Conservation (phyloP, 2,329 filamentous ascomycete species). For the Monosporascus cannonballus region DNA sequence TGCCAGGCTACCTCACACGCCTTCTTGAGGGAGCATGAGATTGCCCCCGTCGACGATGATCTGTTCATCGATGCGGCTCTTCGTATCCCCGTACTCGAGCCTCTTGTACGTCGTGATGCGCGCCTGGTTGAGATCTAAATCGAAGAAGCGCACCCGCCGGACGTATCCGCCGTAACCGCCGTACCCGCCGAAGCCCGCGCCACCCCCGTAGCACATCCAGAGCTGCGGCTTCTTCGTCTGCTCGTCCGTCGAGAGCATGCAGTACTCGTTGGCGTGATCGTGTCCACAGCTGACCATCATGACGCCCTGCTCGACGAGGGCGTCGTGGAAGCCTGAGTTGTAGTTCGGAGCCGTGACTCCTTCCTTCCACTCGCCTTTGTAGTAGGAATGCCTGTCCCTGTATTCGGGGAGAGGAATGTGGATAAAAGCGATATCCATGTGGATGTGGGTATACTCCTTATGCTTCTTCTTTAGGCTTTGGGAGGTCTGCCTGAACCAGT, state of each 20-base stretch:
- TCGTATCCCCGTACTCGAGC: slow-evolving; percentile 60
- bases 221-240: slow-evolving; percentile 57
- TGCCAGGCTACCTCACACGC: slow-evolving; percentile 1
- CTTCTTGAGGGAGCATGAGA: slow-evolving; percentile 17
- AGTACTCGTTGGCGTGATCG: slow-evolving; percentile 97
- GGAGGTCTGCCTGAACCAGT: slow-evolving; percentile 84
- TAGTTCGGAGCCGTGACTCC: slow-evolving; percentile 79
- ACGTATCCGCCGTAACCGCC: slow-evolving; percentile 84
- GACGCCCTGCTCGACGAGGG: slow-evolving; percentile 77
- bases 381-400: slow-evolving; percentile 49
- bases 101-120: slow-evolving; percentile 90
- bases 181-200: slow-evolving; percentile 88
- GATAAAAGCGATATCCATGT: slow-evolving; percentile 95
- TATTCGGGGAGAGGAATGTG: slow-evolving; percentile 96
- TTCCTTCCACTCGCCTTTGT: slow-evolving; percentile 72
- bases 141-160: slow-evolving; percentile 80
- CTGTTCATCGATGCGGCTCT: slow-evolving; percentile 54
- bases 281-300: slow-evolving; percentile 88
- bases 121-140: slow-evolving; percentile 86
- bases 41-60: slow-evolving; percentile 60
- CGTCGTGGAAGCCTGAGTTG: slow-evolving; percentile 91
- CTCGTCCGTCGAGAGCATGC: slow-evolving; percentile 59
- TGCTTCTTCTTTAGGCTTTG: slow-evolving; percentile 70
- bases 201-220: slow-evolving; percentile 98
- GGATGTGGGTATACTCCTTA: slow-evolving; percentile 79